A percentile compares a stretch with the other conserved stretches of the same genome.
phyloP scores from a whole-genome alignment of 352 stramenopile species.

The Discostella stelligera region DNA sequence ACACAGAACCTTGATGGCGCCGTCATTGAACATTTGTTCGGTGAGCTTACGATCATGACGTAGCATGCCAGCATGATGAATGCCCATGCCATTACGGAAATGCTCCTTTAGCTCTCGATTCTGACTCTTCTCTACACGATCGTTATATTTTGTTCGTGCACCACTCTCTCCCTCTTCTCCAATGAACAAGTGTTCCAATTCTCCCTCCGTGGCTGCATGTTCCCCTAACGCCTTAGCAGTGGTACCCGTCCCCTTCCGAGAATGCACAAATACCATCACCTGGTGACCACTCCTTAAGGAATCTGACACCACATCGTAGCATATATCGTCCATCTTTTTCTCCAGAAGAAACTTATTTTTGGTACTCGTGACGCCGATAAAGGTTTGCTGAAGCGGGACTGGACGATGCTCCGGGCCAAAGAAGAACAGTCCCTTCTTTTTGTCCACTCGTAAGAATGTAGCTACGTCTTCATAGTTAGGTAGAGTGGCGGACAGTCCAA shows the following conservation, averaged over 20 bases:
- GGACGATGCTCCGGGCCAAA: slow-evolving; percentile 97
- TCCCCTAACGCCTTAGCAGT: slow-evolving; percentile 93
- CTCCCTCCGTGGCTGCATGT: slow-evolving; percentile 74
- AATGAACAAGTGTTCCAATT: slow-evolving; percentile 77
- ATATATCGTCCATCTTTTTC: slow-evolving; percentile 87
- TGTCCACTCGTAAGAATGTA: slow-evolving; percentile 93
- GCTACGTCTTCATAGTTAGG: slow-evolving; percentile 99
- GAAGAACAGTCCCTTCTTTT: slow-evolving; percentile 92
- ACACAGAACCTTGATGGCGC: slow-evolving; percentile 95
- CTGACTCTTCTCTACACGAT: slow-evolving; percentile 89
- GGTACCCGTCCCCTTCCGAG: slow-evolving; percentile 94
- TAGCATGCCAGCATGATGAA: slow-evolving; percentile 99
- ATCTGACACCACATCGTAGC: slow-evolving; percentile 84
- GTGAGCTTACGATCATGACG: slow-evolving; percentile 90
- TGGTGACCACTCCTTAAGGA: slow-evolving; percentile 85
- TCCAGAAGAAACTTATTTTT: slow-evolving; percentile 65
- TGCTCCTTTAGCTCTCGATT: slow-evolving; percentile 95
- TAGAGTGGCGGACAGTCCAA: slow-evolving; percentile 97
- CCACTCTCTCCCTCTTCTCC: slow-evolving; percentile 72
- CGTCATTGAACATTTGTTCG: slow-evolving; percentile 96
- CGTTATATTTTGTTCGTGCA: slow-evolving; percentile 68
- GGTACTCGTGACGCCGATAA: slow-evolving; percentile 91
- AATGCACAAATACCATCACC: slow-evolving; percentile 99
- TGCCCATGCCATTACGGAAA: slow-evolving; percentile 91
- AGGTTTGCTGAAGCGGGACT: slow-evolving; percentile 97